Conservation (phyloP, 176 grass and related monocot genomes). For the Hordeum vulgare region MorexV3_pseudomolecules_assembly NC_058520.1:613370446-613370945, state of each 20-base stretch:
- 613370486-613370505: neutral
- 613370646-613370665: too few species aligned
- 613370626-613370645: neutral
- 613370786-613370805: neutral
- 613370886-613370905: neutral
- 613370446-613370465: neutral
- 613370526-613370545: neutral
- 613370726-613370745: too few species aligned
- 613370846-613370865: neutral
- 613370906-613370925: neutral
- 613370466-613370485: neutral
- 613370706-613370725: too few species aligned
- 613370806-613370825: neutral
- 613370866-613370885: neutral
- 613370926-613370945: neutral
- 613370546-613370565: neutral
- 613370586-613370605: neutral
- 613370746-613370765: too few species aligned
- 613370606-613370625: neutral
- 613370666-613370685: too few species aligned
- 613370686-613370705: too few species aligned
- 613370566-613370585: neutral
- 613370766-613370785: neutral
- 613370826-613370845: neutral
- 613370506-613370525: neutral